Conservation (phyloP, 2,329 filamentous ascomycete genomes). For the Colletotrichum shisoi region DNA sequence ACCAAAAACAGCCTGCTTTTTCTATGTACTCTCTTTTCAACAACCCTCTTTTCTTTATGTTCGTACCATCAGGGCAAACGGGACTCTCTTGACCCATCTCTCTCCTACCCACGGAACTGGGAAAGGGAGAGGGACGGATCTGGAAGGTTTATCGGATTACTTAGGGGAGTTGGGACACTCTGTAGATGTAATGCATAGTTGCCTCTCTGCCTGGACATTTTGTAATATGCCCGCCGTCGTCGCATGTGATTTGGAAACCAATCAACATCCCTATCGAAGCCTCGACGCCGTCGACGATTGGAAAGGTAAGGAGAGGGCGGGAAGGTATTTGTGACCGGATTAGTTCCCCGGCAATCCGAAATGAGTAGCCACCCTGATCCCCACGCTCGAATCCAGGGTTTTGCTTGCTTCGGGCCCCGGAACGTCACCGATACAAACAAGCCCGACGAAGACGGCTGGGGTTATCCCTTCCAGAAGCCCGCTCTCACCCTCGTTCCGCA, state of each 20-base stretch:
- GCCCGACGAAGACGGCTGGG: not conserved
- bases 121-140: not conserved
- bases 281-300: not conserved
- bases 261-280: not conserved
- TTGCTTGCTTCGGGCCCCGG: not conserved
- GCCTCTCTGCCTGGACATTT: not conserved
- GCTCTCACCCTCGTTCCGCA: too few species aligned
- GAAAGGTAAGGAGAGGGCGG: not conserved
- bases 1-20: slow-evolving; percentile 6
- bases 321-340: not conserved
- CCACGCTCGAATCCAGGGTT: not conserved
- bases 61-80: not conserved
- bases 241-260: not conserved
- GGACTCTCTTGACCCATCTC: not conserved
- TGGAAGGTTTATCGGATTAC: not conserved
- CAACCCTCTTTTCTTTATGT: slow-evolving; percentile 1
- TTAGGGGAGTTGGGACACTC: not conserved
- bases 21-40: not conserved
- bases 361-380: not conserved
- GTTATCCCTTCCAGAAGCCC: not conserved
- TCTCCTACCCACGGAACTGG: slow-evolving; percentile 1
- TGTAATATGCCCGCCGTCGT: not conserved
- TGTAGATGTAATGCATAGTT: slow-evolving; percentile 19
- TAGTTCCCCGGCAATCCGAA: too few species aligned
- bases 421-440: not conserved